Evolutionary conservation across 371 early-diverging fungal genomes (phyloP).

Genomic region (Scutellospora calospora): DNA sequence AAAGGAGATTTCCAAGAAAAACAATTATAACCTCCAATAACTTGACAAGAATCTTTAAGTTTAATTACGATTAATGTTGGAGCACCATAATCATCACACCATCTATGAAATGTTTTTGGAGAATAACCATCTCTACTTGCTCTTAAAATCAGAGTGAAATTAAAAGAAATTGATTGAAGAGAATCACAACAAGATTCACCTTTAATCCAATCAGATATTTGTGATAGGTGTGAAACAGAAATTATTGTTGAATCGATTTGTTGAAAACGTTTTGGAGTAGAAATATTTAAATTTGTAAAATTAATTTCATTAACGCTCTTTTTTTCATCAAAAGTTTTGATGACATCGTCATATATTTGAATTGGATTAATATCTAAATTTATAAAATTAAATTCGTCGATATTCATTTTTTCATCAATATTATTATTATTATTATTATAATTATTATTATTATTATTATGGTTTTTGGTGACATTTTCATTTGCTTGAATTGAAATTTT

Average conservation of each 20-base stretch:
- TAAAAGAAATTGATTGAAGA: not conserved
- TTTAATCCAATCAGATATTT: slow-evolving; percentile 1
- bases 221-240: not conserved
- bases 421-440: too few relatives aligned
- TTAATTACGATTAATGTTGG: not conserved
- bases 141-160: not conserved
- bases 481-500: too few relatives aligned
- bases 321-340: too few relatives aligned
- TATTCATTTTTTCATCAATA: too few relatives aligned
- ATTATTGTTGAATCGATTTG: not conserved
- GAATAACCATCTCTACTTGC: slow-evolving; percentile 1
- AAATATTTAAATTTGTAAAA: not conserved
- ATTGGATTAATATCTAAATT: too few relatives aligned
- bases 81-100: slow-evolving; percentile 13
- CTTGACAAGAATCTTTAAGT: not conserved
- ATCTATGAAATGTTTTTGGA: not conserved
- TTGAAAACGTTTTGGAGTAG: not conserved
- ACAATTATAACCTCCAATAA: slow-evolving; percentile 23
- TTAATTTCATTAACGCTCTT: too few relatives aligned
- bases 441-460: too few relatives aligned
- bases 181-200: not conserved
- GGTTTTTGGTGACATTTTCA: too few relatives aligned
- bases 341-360: too few relatives aligned
- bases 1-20: slow-evolving; percentile 5
- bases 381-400: too few relatives aligned